Evolutionary conservation across 345 rosid species (phyloP).

Genomic region (Aegle marmelos): DNA sequence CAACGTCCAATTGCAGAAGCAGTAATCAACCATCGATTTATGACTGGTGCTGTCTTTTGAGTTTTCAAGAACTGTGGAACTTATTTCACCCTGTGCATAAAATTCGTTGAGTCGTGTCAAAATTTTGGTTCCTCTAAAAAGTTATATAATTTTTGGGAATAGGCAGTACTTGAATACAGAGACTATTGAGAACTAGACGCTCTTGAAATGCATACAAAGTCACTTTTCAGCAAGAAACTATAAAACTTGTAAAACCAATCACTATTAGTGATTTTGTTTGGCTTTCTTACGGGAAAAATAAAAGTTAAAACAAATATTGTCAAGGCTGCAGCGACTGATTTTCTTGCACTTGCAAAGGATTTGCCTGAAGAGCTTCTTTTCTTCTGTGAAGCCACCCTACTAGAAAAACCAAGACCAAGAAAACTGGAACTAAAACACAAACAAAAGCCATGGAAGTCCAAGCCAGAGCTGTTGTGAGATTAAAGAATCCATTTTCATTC

Average conservation of each 20-base stretch:
- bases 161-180: background rate
- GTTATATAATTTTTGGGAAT: background rate
- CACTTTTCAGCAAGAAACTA: too few relatives aligned
- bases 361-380: background rate
- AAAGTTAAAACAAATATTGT: too few relatives aligned
- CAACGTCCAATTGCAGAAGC: conserved; percentile 85
- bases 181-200: background rate
- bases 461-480: background rate
- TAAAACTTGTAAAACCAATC: too few relatives aligned
- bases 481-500: background rate
- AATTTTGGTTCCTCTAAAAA: background rate
- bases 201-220: too few relatives aligned
- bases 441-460: background rate
- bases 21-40: conserved; percentile 66
- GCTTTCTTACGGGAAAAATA: background rate
- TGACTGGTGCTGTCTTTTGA: conserved; percentile 44
- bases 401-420: conserved; percentile 4
- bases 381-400: background rate
- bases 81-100: background rate
- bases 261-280: too few relatives aligned
- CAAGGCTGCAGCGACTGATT: background rate
- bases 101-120: background rate
- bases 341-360: background rate
- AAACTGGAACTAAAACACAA: background rate
- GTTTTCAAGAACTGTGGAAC: background rate